These are phyloP conservation scores for Avena sativa DNA, from an alignment of 176 grass and related monocot genomes.

Conservation along the genomic window DNA sequence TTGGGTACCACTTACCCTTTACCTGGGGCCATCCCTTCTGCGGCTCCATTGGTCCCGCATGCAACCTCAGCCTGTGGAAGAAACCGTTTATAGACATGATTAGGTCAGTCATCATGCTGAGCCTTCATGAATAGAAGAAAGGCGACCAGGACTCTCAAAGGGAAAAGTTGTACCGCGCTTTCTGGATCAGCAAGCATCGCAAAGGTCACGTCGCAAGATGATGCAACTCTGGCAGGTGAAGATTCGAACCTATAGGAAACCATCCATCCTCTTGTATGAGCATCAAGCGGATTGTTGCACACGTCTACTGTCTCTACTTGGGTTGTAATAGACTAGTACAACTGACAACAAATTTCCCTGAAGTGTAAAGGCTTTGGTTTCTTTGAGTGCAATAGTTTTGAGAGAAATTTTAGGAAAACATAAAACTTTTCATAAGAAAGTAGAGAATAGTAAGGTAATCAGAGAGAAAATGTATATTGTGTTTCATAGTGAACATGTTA, in stretches of 20 bases:
- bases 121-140: constrained; percentile 33
- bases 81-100: constrained; percentile 44
- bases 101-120: constrained; percentile 27
- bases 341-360: neutral
- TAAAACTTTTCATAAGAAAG: neutral
- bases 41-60: constrained; percentile 68
- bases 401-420: constrained; percentile 23
- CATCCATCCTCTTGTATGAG: constrained; percentile 11
- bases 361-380: constrained; percentile 1
- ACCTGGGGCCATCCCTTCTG: constrained; percentile 66
- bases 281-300: constrained; percentile 1
- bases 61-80: constrained; percentile 66
- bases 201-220: constrained; percentile 83
- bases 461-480: neutral
- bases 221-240: constrained; percentile 71
- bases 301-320: neutral
- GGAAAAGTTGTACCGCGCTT: constrained; percentile 60
- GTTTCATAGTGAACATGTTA: neutral
- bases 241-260: constrained; percentile 63
- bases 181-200: constrained; percentile 86
- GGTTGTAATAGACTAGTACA: neutral
- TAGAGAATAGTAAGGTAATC: neutral
- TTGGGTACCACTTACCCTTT: constrained; percentile 84
- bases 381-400: neutral
- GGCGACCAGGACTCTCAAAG: neutral